Conservation (phyloP, 768 basidiomycete genomes). For the Astraeus odoratus region DNA sequence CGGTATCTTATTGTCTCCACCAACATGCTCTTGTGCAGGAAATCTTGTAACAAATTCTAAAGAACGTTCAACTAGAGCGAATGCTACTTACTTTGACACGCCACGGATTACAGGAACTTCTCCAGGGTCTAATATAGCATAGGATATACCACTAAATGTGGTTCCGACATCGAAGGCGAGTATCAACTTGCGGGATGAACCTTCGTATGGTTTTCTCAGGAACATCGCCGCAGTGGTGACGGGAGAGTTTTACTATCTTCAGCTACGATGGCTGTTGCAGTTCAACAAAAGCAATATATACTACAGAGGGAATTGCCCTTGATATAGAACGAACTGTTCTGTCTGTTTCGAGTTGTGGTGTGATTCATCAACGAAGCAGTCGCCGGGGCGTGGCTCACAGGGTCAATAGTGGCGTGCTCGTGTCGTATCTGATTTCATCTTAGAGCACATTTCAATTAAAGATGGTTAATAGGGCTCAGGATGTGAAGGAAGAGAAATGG, state of each 20-base stretch:
- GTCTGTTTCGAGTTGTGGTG: neutral
- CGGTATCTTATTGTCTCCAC: constrained; percentile 36
- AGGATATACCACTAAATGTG: constrained; percentile 31
- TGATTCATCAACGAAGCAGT: neutral
- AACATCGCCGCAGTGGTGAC: constrained; percentile 15
- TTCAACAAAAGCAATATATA: neutral
- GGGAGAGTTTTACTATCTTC: neutral
- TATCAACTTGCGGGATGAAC: constrained; percentile 26
- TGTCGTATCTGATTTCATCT: neutral
- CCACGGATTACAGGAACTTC: constrained; percentile 16
- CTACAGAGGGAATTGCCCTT: neutral
- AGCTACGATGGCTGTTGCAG: neutral
- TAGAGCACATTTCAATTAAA: too few species aligned
- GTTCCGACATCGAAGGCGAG: constrained; percentile 32
- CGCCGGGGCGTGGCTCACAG: neutral
- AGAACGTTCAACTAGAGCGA: neutral
- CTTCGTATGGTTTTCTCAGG: constrained; percentile 27
- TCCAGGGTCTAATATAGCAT: constrained; percentile 33
- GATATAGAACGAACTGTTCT: neutral
- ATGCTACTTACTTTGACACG: constrained; percentile 16
- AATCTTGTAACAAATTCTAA: constrained; percentile 14
- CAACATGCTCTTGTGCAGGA: constrained; percentile 30
- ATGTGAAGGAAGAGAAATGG: too few species aligned
- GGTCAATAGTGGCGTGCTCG: too few species aligned
- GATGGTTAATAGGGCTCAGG: too few species aligned